A percentile compares a stretch with the other conserved stretches of the same genome.
Conservation (phyloP, 257 asterid species). For the Solanum lycopersicoides region DNA sequence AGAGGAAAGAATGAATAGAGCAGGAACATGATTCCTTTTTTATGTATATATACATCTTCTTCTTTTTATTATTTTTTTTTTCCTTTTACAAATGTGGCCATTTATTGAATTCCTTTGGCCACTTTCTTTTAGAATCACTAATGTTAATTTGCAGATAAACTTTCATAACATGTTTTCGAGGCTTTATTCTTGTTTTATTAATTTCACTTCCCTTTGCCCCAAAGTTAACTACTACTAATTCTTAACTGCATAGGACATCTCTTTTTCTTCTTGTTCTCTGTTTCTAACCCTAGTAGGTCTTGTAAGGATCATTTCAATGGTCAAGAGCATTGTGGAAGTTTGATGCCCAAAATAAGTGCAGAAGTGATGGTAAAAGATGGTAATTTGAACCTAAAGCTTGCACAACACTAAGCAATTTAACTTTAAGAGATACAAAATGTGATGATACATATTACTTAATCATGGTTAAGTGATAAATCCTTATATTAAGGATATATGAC, state of each 20-base stretch:
- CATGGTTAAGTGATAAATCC: neutral
- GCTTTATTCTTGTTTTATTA: neutral
- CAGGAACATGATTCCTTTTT: neutral
- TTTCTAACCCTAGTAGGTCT: neutral
- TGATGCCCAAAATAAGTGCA: neutral
- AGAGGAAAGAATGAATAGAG: neutral
- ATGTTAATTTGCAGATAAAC: neutral
- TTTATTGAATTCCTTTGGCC: neutral
- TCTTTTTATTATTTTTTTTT: no score
- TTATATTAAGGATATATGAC: neutral
- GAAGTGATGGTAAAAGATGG: neutral
- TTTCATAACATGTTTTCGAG: neutral
- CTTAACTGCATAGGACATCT: neutral
- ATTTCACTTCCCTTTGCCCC: neutral
- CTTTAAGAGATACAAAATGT: neutral
- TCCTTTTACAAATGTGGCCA: neutral
- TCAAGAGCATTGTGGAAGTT: neutral
- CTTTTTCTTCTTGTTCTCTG: neutral
- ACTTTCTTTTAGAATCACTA: neutral
- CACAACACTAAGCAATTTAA: neutral
- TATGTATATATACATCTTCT: no score
- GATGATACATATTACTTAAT: neutral
- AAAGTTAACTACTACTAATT: neutral
- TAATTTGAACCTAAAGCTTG: neutral
- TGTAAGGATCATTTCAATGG: neutral